Conservation (phyloP, 2,329 filamentous ascomycete species). For the Emmonsiellopsis sp. region DNA sequence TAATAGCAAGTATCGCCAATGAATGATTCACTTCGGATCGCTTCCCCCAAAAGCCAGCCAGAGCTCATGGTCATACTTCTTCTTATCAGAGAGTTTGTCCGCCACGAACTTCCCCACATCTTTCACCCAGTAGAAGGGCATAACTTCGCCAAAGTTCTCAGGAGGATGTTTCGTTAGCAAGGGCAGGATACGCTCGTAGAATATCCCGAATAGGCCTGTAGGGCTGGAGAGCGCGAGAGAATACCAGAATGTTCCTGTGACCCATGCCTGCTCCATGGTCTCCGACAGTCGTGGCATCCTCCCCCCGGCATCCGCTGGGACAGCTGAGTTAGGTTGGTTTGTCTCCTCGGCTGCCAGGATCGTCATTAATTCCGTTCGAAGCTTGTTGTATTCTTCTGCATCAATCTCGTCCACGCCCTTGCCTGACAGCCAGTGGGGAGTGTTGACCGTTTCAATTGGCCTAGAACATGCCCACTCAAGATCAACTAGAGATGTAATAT, state of each 20-base stretch:
- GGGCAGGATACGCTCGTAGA: neutral
- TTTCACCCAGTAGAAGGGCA: neutral
- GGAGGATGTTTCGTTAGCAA: neutral
- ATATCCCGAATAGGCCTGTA: neutral
- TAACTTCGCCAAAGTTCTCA: neutral
- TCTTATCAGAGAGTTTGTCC: slow-evolving; percentile 1
- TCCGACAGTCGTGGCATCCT: slow-evolving; percentile 3
- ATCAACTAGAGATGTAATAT: slow-evolving; percentile 25
- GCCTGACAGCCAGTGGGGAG: slow-evolving; percentile 20
- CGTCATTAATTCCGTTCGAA: slow-evolving; percentile 7
- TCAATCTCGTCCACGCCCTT: slow-evolving; percentile 11
- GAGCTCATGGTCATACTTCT: neutral
- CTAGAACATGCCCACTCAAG: slow-evolving; percentile 24
- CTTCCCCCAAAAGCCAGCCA: neutral
- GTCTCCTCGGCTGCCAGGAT: slow-evolving; percentile 4
- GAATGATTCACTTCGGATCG: neutral
- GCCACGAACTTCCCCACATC: neutral
- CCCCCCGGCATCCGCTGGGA: neutral
- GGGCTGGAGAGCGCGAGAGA: slow-evolving; percentile 3
- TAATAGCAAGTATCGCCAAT: neutral
- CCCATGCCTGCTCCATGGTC: slow-evolving; percentile 13
- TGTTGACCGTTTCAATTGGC: slow-evolving; percentile 19
- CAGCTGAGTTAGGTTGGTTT: neutral
- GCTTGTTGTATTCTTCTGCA: slow-evolving; percentile 7
- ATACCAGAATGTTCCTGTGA: slow-evolving; percentile 18